These are phyloP conservation scores for Citrus reticulata DNA, from an alignment of 345 rosid species.

Conservation along the genomic window DNA sequence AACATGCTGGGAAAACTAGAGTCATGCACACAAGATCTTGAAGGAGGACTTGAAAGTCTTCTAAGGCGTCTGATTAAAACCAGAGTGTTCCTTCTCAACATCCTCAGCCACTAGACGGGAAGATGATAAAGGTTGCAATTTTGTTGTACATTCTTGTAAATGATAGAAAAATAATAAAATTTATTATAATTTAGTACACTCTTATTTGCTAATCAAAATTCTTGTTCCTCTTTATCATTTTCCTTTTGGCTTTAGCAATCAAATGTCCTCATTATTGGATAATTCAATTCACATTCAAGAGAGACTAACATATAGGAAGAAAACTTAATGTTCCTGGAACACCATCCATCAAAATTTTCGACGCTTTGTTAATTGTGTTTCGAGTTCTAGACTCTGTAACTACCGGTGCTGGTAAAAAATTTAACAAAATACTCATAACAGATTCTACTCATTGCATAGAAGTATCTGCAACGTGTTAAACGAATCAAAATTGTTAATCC, in stretches of 20 bases:
- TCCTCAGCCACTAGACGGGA: slow-evolving; percentile 19
- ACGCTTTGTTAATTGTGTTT: background rate
- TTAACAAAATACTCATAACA: too few relatives aligned
- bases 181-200: background rate
- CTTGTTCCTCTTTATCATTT: background rate
- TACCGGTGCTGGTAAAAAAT: background rate
- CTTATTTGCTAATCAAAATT: background rate
- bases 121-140: background rate
- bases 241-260: background rate
- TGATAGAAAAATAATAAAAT: background rate
- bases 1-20: background rate
- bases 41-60: slow-evolving; percentile 13
- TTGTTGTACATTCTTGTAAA: background rate
- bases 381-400: too few relatives aligned
- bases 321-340: too few relatives aligned
- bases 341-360: background rate
- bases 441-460: background rate
- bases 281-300: background rate
- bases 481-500: too few relatives aligned
- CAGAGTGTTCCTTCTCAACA: slow-evolving; percentile 23
- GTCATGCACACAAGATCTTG: slow-evolving; percentile 6
- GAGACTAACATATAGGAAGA: too few relatives aligned
- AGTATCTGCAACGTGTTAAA: too few relatives aligned
- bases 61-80: slow-evolving; percentile 17
- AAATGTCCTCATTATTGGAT: background rate